These are phyloP conservation scores for Dendrocalamus sinicus DNA, from an alignment of 176 grass and related monocot species.

Conservation along the genomic window DNA sequence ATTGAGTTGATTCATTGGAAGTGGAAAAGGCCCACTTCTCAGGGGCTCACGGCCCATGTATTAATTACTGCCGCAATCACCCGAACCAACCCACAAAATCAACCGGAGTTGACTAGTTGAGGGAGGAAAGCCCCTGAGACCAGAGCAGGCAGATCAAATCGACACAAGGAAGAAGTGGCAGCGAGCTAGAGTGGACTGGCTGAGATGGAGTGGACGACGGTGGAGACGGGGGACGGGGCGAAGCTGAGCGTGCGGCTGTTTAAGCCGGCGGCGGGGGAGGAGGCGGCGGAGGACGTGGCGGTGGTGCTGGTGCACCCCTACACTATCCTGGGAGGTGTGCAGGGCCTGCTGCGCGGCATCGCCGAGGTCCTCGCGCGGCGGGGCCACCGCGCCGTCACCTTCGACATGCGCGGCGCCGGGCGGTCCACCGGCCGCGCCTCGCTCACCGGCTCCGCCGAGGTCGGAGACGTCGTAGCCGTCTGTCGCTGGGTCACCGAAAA, in stretches of 20 bases:
- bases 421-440: constrained; percentile 79
- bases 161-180: constrained; percentile 5
- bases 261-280: constrained; percentile 55
- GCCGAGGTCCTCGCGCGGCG: constrained; percentile 75
- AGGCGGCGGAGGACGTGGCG: constrained; percentile 55
- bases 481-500: constrained; percentile 83
- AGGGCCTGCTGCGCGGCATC: constrained; percentile 86
- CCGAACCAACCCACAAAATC: neutral
- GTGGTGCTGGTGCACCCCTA: constrained; percentile 90
- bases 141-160: constrained; percentile 38
- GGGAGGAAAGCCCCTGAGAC: neutral
- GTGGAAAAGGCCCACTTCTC: neutral
- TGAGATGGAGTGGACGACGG: constrained; percentile 68
- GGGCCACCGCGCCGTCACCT: constrained; percentile 72
- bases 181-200: constrained; percentile 32
- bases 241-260: constrained; percentile 78
- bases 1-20: neutral
- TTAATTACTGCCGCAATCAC: constrained; percentile 29
- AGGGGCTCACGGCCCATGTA: neutral
- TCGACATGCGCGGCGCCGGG: constrained; percentile 96
- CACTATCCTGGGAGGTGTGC: constrained; percentile 88
- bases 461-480: constrained; percentile 74
- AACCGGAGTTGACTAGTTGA: constrained; percentile 22
- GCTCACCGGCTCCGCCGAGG: constrained; percentile 75
- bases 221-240: constrained; percentile 80